These are phyloP conservation scores for Boletus rubescentipes DNA, from an alignment of 768 basidiomycete species.

Conservation along the genomic window DNA sequence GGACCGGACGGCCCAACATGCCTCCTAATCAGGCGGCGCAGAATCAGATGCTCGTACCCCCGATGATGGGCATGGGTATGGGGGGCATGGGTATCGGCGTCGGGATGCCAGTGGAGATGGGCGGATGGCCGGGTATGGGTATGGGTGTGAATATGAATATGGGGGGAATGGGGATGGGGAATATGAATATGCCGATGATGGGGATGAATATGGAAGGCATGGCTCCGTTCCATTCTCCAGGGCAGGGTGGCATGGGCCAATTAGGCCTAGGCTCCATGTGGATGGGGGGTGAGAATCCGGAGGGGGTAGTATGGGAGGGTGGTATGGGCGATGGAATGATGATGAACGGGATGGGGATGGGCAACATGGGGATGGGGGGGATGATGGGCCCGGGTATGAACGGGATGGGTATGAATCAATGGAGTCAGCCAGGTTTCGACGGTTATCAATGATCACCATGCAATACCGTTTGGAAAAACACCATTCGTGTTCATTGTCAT, in stretches of 20 bases:
- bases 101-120: slow-evolving; percentile 35
- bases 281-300: slow-evolving; percentile 34
- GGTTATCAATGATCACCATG: slow-evolving; percentile 28
- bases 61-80: slow-evolving; percentile 47
- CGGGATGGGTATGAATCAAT: slow-evolving; percentile 42
- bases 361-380: slow-evolving; percentile 33
- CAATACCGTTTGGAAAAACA: neutral
- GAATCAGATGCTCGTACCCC: slow-evolving; percentile 35
- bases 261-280: slow-evolving; percentile 30
- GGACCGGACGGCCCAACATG: slow-evolving; percentile 17
- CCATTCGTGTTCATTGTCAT: neutral
- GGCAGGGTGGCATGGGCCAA: slow-evolving; percentile 24
- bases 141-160: slow-evolving; percentile 40
- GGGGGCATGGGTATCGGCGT: slow-evolving; percentile 39
- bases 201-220: slow-evolving; percentile 41
- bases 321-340: slow-evolving; percentile 45
- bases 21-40: slow-evolving; percentile 18
- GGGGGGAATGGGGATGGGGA: slow-evolving; percentile 39
- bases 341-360: slow-evolving; percentile 39
- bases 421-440: slow-evolving; percentile 36
- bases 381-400: slow-evolving; percentile 36
- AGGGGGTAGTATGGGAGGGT: slow-evolving; percentile 38
- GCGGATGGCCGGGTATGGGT: slow-evolving; percentile 36
- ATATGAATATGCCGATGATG: slow-evolving; percentile 41
- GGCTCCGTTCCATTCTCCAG: slow-evolving; percentile 23